Conservation (phyloP, 352 stramenopile species). For the Pilasporangium apinafurcum region DNA sequence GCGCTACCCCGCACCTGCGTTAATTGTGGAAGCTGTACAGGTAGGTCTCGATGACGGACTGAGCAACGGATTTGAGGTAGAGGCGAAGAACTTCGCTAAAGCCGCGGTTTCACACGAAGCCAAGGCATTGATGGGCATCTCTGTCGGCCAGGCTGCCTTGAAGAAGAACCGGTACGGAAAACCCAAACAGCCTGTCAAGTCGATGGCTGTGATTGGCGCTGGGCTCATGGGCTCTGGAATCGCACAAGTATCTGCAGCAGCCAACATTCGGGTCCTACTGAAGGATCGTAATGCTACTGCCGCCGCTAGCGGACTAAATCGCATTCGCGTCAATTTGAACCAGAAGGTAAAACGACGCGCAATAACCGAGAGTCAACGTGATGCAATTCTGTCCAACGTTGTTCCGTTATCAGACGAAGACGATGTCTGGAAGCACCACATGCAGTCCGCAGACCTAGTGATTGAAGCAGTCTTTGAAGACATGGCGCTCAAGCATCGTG, state of each 20-base stretch:
- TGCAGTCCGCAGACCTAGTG: conserved; percentile 89
- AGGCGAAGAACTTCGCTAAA: conserved; percentile 93
- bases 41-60: conserved; percentile 77
- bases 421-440: conserved; percentile 87
- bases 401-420: conserved; percentile 90
- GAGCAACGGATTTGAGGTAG: conserved; percentile 83
- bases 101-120: conserved; percentile 92
- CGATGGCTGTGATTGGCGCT: conserved; percentile 93
- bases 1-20: conserved; percentile 92
- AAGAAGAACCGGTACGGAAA: conserved; percentile 96
- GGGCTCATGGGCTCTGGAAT: conserved; percentile 98
- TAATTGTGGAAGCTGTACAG: conserved; percentile 90
- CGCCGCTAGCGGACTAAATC: conserved; percentile 73
- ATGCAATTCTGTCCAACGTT: conserved; percentile 87
- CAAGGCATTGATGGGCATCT: conserved; percentile 95
- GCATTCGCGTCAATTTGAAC: conserved; percentile 92
- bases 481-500: conserved; percentile 94
- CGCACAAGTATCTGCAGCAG: conserved; percentile 93
- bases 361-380: conserved; percentile 89
- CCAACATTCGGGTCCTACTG: conserved; percentile 91
- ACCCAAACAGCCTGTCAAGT: conserved; percentile 78
- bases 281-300: conserved; percentile 91
- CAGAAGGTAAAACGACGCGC: conserved; percentile 92
- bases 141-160: conserved; percentile 93
- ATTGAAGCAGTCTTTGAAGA: conserved; percentile 99